Evolutionary conservation across 2,329 filamentous ascomycete genomes (phyloP).

Genomic region (Epichloe sibirici): DNA sequence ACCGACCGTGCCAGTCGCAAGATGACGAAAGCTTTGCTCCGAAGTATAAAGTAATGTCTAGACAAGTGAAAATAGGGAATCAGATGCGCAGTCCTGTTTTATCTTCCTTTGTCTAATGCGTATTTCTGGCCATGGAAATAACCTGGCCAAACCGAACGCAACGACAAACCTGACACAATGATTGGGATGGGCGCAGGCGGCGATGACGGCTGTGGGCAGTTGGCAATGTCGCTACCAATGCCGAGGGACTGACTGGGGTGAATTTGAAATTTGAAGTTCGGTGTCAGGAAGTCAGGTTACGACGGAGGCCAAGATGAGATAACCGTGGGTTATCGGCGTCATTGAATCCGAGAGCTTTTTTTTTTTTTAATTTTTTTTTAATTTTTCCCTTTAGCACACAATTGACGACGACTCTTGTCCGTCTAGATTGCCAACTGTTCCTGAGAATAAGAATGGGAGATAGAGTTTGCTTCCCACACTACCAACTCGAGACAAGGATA

Average conservation of each 20-base stretch:
- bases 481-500: not conserved
- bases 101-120: not conserved
- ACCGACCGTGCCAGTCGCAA: not conserved
- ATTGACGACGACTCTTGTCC: not conserved
- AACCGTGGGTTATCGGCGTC: slow-evolving; percentile 46
- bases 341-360: slow-evolving; percentile 23
- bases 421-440: not conserved
- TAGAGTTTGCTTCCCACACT: not conserved
- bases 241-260: not conserved
- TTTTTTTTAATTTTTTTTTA: not conserved
- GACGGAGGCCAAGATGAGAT: slow-evolving; percentile 42
- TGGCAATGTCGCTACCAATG: not conserved
- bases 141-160: slow-evolving; percentile 5
- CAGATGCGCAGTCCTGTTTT: not conserved
- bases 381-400: not conserved
- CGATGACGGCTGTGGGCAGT: not conserved
- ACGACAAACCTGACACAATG: slow-evolving; percentile 1
- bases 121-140: not conserved
- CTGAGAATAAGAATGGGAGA: not conserved
- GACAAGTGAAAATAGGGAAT: not conserved
- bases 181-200: not conserved
- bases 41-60: not conserved
- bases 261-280: not conserved
- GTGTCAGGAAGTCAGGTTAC: slow-evolving; percentile 29
- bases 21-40: not conserved